Evolutionary conservation across 768 basidiomycete genomes (phyloP), one percentile per base, ranked within the genome.

Genomic region (Boletus rubescentipes): DNA sequence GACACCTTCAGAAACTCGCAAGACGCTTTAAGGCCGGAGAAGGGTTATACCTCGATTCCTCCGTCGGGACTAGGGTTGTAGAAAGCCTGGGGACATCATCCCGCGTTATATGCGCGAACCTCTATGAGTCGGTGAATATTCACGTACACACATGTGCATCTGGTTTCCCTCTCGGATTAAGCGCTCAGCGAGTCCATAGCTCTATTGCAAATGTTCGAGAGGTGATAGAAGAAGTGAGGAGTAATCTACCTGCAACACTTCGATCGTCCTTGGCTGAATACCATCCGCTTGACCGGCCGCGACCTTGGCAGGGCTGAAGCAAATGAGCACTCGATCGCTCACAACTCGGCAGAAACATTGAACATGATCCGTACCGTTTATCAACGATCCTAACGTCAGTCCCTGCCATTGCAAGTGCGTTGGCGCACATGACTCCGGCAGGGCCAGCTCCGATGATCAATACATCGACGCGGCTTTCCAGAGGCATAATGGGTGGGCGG

Each of bases 141-240:
- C 3, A 72, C 82, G 56, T 66, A 89, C 89, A 49, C 83, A 83
- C 70, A 82, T 78, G 56, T 87, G 81, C 77, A 91, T 77, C 44
- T 87, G 84, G 52, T 82, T 83, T 6, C 81, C 87, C 61, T 88
- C 80, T 32, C 70, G 76, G 26, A 90, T 54, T n/a, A 91, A 62
- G 3, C 79, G 76, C 14, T 89, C 83, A 0, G 80, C 85, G 5
- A 91, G 76, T 4, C 88, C 89, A 69, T 91, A 91, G 59, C 88
- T 91, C 88, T 91, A n/a, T 37, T 44, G 9, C 9, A 21, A 4
- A 6, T 4, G 26, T 21, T 53, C 6, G 6, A 49, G 5, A 30
- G 4, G 9, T 16, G 16, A 30, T 31, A 3, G 41, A 35, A 16
- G 29, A 12, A 1, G 29, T 1, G 12, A 11, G 15, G 10, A 20